Percentiles rank a stretch among this genome's conserved stretches.
These are phyloP conservation scores for Monosporascus cannonballus DNA, from an alignment of 2,329 filamentous ascomycete genomes.

Conservation along the genomic window DNA sequence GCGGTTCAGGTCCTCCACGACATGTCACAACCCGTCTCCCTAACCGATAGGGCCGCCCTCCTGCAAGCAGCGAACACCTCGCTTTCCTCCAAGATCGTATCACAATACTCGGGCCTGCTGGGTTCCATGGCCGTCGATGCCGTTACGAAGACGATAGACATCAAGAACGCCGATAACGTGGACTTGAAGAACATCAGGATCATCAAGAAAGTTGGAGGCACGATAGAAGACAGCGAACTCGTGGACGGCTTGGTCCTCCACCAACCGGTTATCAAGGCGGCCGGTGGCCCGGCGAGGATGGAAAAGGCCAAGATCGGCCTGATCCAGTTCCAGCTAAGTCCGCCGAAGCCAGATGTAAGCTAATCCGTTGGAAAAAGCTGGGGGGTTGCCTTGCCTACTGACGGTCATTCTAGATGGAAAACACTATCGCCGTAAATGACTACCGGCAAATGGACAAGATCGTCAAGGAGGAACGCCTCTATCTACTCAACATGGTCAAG, in stretches of 20 bases:
- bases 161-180: slow-evolving; percentile 92
- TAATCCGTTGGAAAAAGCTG: not conserved
- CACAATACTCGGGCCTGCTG: slow-evolving; percentile 89
- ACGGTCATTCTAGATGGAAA: slow-evolving; percentile 70
- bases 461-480: slow-evolving; percentile 96
- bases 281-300: slow-evolving; percentile 83
- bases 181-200: slow-evolving; percentile 95
- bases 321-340: slow-evolving; percentile 97
- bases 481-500: slow-evolving; percentile 97
- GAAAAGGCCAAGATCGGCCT: slow-evolving; percentile 96
- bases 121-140: slow-evolving; percentile 98
- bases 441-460: slow-evolving; percentile 99
- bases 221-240: slow-evolving; percentile 97
- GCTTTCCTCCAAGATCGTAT: slow-evolving; percentile 96
- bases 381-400: slow-evolving; percentile 1
- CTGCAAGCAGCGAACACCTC: slow-evolving; percentile 96
- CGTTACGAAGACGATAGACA: slow-evolving; percentile 90
- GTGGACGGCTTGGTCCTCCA: slow-evolving; percentile 90
- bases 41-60: slow-evolving; percentile 81
- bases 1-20: slow-evolving; percentile 86
- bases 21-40: slow-evolving; percentile 90
- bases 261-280: slow-evolving; percentile 89
- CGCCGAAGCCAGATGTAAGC: slow-evolving; percentile 89
- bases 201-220: slow-evolving; percentile 95
- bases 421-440: slow-evolving; percentile 98